These are phyloP conservation scores for Cicer bijugum DNA, from an alignment of 306 rosid genomes.

Conservation along the genomic window DNA sequence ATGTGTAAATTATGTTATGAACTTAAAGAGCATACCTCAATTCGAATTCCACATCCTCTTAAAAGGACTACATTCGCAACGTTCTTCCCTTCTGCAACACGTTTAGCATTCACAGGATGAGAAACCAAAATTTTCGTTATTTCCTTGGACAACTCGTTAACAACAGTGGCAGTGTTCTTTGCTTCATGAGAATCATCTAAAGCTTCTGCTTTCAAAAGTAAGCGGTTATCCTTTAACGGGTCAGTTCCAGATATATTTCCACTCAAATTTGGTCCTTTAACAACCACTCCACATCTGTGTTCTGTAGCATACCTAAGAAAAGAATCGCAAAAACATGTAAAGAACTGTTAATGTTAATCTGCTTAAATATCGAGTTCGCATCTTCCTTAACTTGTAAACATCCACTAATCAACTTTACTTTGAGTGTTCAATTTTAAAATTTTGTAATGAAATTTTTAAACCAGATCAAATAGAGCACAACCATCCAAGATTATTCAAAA, in stretches of 20 bases:
- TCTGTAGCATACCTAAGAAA: slow-evolving; percentile 89
- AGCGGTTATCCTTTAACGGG: slow-evolving; percentile 88
- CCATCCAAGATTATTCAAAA: slow-evolving; percentile 13
- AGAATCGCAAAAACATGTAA: slow-evolving; percentile 17
- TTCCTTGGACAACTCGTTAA: slow-evolving; percentile 89
- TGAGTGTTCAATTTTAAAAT: slow-evolving; percentile 7
- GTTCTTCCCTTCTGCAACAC: slow-evolving; percentile 84
- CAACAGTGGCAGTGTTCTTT: slow-evolving; percentile 78
- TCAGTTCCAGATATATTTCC: slow-evolving; percentile 98
- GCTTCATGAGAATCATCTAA: slow-evolving; percentile 84
- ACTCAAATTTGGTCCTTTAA: slow-evolving; percentile 86
- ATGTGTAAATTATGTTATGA: slow-evolving; percentile 16
- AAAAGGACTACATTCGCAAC: slow-evolving; percentile 88
- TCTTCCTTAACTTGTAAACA: slow-evolving; percentile 9
- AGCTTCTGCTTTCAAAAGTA: slow-evolving; percentile 89
- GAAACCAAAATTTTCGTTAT: slow-evolving; percentile 79
- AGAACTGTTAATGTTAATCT: slow-evolving; percentile 22
- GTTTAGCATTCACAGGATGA: slow-evolving; percentile 83
- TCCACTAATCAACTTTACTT: slow-evolving; percentile 19
- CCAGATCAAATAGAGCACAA: slow-evolving; percentile 24
- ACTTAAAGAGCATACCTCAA: slow-evolving; percentile 69
- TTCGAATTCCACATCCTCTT: slow-evolving; percentile 94
- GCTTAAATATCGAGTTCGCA: slow-evolving; percentile 29
- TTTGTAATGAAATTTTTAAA: slow-evolving; percentile 36
- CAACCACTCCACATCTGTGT: slow-evolving; percentile 98